phyloP scores from a whole-genome alignment of 306 rosid genomes.

The Vigna unguiculata region DNA sequence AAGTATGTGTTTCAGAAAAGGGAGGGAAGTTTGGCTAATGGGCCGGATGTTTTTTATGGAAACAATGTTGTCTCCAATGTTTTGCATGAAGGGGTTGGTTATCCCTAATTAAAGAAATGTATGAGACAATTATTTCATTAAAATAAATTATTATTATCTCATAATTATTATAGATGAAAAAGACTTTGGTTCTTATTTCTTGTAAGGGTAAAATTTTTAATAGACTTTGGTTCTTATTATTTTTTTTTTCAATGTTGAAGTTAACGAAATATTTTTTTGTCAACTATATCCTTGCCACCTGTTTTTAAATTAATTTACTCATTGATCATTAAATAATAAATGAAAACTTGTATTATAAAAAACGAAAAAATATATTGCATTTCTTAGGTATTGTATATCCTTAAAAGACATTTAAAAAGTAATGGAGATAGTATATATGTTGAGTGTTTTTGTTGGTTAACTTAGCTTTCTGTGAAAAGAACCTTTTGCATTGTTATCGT shows the following conservation, averaged over 20 bases:
- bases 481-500: neutral
- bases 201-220: neutral
- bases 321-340: neutral
- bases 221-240: neutral
- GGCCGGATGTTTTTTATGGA: too few relatives aligned
- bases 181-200: neutral
- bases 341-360: neutral
- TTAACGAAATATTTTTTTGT: too few relatives aligned
- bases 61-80: too few relatives aligned
- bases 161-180: neutral
- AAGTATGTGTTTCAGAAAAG: neutral
- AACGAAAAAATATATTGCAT: neutral
- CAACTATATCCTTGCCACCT: neutral
- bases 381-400: neutral
- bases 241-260: neutral
- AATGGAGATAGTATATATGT: neutral
- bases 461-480: conserved; percentile 28
- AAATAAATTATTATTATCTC: neutral
- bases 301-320: neutral
- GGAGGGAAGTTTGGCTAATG: neutral
- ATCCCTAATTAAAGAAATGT: neutral
- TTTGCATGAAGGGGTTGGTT: neutral
- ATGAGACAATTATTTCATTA: neutral
- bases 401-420: neutral
- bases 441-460: neutral